Conservation (phyloP, 768 basidiomycete species). For the Boletus insuetus region DNA sequence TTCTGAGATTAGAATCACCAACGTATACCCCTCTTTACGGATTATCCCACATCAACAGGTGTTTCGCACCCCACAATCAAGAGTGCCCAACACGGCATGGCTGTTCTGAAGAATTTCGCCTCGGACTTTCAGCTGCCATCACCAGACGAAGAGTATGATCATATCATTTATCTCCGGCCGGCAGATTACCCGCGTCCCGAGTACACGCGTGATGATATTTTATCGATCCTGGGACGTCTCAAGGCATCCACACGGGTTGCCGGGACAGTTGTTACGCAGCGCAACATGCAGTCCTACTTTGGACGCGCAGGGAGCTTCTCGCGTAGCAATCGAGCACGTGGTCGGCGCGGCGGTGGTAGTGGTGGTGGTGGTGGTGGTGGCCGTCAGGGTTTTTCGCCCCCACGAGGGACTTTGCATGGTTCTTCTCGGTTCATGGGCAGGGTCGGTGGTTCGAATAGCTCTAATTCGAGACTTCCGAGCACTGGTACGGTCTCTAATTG, state of each 20-base stretch:
- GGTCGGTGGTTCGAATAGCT: slow-evolving; percentile 10
- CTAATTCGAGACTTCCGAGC: slow-evolving; percentile 19
- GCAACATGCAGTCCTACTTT: slow-evolving; percentile 6
- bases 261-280: slow-evolving; percentile 7
- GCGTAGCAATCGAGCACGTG: slow-evolving; percentile 20
- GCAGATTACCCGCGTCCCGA: slow-evolving; percentile 38
- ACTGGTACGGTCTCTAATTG: slow-evolving; percentile 9
- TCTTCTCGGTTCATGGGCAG: slow-evolving; percentile 16
- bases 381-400: slow-evolving; percentile 12
- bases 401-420: slow-evolving; percentile 13
- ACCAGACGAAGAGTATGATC: slow-evolving; percentile 63
- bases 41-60: slow-evolving; percentile 42
- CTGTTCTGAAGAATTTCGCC: slow-evolving; percentile 64
- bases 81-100: slow-evolving; percentile 52
- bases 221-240: slow-evolving; percentile 50
- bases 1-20: slow-evolving; percentile 5
- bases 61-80: slow-evolving; percentile 75
- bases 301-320: slow-evolving; percentile 6
- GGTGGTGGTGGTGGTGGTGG: slow-evolving; percentile 11
- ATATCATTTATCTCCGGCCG: slow-evolving; percentile 41
- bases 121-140: slow-evolving; percentile 56
- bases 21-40: slow-evolving; percentile 3
- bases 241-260: slow-evolving; percentile 28
- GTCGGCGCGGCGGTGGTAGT: slow-evolving; percentile 11
- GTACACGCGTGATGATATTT: slow-evolving; percentile 53